These are phyloP conservation scores for Hebeloma cylindrosporum DNA, from an alignment of 768 basidiomycete species.

Conservation along the genomic window DNA sequence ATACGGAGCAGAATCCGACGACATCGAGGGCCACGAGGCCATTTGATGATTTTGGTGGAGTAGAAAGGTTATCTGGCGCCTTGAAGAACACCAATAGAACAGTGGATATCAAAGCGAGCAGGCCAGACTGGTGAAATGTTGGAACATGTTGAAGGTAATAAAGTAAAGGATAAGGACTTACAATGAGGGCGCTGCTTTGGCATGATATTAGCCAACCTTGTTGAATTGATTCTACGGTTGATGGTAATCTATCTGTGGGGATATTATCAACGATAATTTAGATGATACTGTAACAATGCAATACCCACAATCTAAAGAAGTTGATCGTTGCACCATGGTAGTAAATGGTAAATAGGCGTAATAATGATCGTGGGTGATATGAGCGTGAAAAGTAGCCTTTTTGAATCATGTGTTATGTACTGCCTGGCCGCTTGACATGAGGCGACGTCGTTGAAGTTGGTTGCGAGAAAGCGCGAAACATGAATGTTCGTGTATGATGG, in stretches of 20 bases:
- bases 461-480: too few species aligned
- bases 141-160: not conserved
- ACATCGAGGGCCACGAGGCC: constrained; percentile 12
- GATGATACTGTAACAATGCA: not conserved
- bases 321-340: too few species aligned
- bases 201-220: constrained; percentile 23
- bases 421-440: too few species aligned
- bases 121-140: constrained; percentile 18
- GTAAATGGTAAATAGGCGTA: too few species aligned
- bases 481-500: too few species aligned
- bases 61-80: not conserved
- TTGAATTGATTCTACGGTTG: constrained; percentile 24
- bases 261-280: not conserved
- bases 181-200: constrained; percentile 21
- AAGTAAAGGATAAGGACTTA: constrained; percentile 6
- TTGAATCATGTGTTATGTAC: too few species aligned
- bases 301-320: constrained; percentile 19
- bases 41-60: not conserved
- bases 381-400: too few species aligned
- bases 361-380: too few species aligned
- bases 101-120: constrained; percentile 20
- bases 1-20: constrained; percentile 20
- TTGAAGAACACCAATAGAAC: constrained; percentile 18
- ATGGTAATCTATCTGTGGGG: constrained; percentile 22
- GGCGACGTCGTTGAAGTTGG: too few species aligned